A percentile compares a stretch with the other conserved stretches of the same genome.
Conservation (phyloP, 805 yeast genomes). For the Metschnikowia noctiluminum region DNA sequence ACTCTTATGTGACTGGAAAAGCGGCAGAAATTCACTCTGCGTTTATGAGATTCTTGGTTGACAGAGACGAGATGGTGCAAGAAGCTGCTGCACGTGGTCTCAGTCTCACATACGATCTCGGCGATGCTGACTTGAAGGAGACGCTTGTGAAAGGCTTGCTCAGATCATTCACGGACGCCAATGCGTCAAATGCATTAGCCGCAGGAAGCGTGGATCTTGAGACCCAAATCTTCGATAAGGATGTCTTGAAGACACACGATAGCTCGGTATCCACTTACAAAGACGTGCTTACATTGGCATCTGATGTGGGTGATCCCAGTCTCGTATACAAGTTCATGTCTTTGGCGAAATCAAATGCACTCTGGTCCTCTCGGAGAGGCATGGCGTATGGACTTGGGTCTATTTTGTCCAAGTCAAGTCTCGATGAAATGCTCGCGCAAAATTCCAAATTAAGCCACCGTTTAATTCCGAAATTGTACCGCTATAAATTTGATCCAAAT, state of each 20-base stretch:
- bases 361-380: constrained; percentile 93
- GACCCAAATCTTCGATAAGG: constrained; percentile 82
- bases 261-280: constrained; percentile 88
- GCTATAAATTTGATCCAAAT: constrained; percentile 85
- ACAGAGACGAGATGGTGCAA: constrained; percentile 82
- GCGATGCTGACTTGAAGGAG: constrained; percentile 64
- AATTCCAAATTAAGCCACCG: constrained; percentile 54
- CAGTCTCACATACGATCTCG: constrained; percentile 74
- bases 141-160: constrained; percentile 69
- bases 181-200: constrained; percentile 40
- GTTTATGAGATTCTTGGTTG: constrained; percentile 76
- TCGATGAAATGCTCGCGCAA: constrained; percentile 56
- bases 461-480: constrained; percentile 75
- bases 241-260: constrained; percentile 72
- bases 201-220: constrained; percentile 75
- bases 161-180: constrained; percentile 72
- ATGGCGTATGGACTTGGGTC: constrained; percentile 91
- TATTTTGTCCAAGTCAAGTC: constrained; percentile 71
- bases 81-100: constrained; percentile 91
- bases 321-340: constrained; percentile 94
- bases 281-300: constrained; percentile 82
- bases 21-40: constrained; percentile 65
- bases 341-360: constrained; percentile 76
- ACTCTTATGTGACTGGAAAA: constrained; percentile 33
- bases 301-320: constrained; percentile 94